Conservation (phyloP, 192 early-diverging fungal species). For the Coemansia sp. region DNA sequence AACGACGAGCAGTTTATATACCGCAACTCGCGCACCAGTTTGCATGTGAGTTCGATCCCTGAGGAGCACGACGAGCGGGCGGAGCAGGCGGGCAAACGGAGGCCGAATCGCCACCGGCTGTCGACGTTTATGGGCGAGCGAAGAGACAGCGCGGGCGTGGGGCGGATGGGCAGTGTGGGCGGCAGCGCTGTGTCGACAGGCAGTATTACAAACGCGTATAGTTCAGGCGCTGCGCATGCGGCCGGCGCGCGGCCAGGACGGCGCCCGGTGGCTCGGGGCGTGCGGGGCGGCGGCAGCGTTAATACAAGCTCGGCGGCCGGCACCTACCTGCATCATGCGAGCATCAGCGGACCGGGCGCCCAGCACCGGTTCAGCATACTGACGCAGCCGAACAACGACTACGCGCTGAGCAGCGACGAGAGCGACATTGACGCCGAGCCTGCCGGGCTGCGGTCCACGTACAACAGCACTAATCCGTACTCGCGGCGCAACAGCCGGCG, state of each 20-base stretch:
- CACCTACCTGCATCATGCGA: constrained; percentile 8
- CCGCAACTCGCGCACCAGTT: constrained; percentile 52
- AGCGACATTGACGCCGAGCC: constrained; percentile 51
- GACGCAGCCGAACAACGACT: constrained; percentile 50
- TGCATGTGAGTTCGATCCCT: constrained; percentile 52
- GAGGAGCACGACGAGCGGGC: constrained; percentile 40
- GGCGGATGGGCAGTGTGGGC: constrained; percentile 1
- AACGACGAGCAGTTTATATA: constrained; percentile 55
- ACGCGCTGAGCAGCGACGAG: constrained; percentile 43
- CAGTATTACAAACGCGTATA: constrained; percentile 29
- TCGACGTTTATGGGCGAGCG: constrained; percentile 47
- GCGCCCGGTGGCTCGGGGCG: neutral
- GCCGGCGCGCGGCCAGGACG: neutral
- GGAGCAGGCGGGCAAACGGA: constrained; percentile 26
- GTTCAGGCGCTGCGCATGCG: constrained; percentile 19
- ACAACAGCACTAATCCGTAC: constrained; percentile 26
- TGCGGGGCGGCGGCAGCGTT: constrained; percentile 13
- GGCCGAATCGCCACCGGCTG: constrained; percentile 45
- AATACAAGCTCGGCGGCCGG: constrained; percentile 1
- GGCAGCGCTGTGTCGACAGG: constrained; percentile 22
- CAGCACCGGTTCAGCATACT: constrained; percentile 52
- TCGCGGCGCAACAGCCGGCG: constrained; percentile 51
- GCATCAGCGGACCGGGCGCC: constrained; percentile 23
- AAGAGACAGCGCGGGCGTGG: constrained; percentile 33
- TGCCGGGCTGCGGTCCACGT: constrained; percentile 46